Percentiles rank a stretch among this genome's conserved stretches.
Evolutionary conservation across 768 basidiomycete genomes (phyloP).

Genomic region (Cyclocybe aegerita): DNA sequence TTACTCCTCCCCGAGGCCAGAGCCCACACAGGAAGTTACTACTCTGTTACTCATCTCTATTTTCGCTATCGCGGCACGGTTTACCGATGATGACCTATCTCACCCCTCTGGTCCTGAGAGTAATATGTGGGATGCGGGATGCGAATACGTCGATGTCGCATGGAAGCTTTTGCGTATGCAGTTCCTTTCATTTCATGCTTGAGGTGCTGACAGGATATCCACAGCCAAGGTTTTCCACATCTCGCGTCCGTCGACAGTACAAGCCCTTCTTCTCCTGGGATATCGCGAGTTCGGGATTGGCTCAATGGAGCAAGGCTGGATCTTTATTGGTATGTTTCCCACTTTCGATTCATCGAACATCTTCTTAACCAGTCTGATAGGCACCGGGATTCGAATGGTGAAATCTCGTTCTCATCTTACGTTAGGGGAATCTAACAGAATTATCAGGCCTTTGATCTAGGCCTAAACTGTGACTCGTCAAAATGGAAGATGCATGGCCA

Average conservation of each 20-base stretch:
- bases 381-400: conserved; percentile 22
- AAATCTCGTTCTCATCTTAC: not conserved
- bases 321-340: conserved; percentile 59
- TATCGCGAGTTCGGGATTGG: conserved; percentile 85
- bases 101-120: conserved; percentile 35
- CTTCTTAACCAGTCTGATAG: conserved; percentile 3
- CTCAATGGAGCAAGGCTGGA: conserved; percentile 84
- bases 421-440: conserved; percentile 4
- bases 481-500: conserved; percentile 68
- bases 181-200: not conserved
- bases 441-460: conserved; percentile 72
- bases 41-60: conserved; percentile 76
- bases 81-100: conserved; percentile 50
- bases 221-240: conserved; percentile 64
- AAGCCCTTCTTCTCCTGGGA: conserved; percentile 76
- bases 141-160: conserved; percentile 62
- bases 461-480: conserved; percentile 76
- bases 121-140: conserved; percentile 73
- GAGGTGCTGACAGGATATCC: conserved; percentile 1
- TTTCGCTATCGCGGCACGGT: conserved; percentile 80
- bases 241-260: conserved; percentile 73
- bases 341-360: conserved; percentile 31
- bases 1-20: conserved; percentile 40
- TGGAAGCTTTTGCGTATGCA: conserved; percentile 60
- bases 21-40: conserved; percentile 62